These are phyloP conservation scores for Phytophthora fragariae DNA, from an alignment of 352 stramenopile genomes.

Conservation along the genomic window DNA sequence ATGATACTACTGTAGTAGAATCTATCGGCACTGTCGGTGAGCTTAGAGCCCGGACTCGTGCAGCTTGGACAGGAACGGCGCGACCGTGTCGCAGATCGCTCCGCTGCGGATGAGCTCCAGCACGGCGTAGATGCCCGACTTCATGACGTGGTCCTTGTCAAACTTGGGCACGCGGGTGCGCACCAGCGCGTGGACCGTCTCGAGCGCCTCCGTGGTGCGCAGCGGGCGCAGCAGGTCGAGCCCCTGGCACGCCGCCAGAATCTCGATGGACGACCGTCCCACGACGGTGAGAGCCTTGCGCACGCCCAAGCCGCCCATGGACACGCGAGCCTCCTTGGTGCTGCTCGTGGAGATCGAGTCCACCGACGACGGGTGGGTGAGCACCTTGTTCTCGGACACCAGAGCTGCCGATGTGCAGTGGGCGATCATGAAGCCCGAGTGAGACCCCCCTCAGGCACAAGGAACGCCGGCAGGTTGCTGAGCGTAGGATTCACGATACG, in stretches of 20 bases:
- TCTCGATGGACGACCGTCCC: conserved; percentile 86
- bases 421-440: conserved; percentile 93
- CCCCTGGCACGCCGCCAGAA: conserved; percentile 88
- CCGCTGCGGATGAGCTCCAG: conserved; percentile 81
- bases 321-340: conserved; percentile 92
- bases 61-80: conserved; percentile 65
- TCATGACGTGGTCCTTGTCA: conserved; percentile 89
- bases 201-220: conserved; percentile 78
- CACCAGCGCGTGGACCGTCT: conserved; percentile 85
- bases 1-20: no score
- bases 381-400: conserved; percentile 92
- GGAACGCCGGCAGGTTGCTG: conserved; percentile 87
- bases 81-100: conserved; percentile 63
- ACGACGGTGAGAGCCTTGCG: conserved; percentile 89
- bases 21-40: background rate
- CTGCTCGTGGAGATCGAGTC: conserved; percentile 91
- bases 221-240: conserved; percentile 74
- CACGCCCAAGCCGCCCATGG: conserved; percentile 80
- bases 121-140: conserved; percentile 87
- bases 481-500: conserved; percentile 89
- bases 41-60: conserved; percentile 54
- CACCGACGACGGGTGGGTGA: conserved; percentile 87
- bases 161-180: conserved; percentile 63
- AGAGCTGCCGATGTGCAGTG: conserved; percentile 88
- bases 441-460: conserved; percentile 86